phyloP scores from a whole-genome alignment of 2,329 filamentous ascomycete genomes.

The Arthrobotrys sinensis region DNA sequence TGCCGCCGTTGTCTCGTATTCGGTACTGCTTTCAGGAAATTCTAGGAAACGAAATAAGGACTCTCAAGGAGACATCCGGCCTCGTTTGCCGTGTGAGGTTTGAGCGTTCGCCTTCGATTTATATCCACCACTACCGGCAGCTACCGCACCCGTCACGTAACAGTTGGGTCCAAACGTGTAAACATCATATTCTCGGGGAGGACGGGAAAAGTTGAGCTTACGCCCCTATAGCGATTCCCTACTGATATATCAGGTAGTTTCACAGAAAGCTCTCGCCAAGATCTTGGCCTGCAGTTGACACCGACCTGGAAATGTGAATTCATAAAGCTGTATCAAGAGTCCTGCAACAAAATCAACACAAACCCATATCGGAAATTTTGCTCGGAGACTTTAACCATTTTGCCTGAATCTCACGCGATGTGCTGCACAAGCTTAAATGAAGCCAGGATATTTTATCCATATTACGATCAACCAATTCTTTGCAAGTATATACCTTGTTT shows the following conservation, averaged over 20 bases:
- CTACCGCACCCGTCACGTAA: no score
- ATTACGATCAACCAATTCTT: conserved; percentile 18
- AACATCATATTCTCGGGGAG: conserved; percentile 4
- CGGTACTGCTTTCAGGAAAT: not conserved
- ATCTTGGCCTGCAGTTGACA: not conserved
- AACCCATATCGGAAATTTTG: conserved; percentile 27
- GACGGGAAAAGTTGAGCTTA: conserved; percentile 1
- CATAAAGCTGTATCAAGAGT: not conserved
- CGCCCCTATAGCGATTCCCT: not conserved
- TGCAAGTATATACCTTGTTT: conserved; percentile 47
- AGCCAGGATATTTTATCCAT: conserved; percentile 32
- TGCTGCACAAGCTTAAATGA: conserved; percentile 15
- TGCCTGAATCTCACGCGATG: conserved; percentile 47
- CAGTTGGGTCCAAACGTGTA: not conserved
- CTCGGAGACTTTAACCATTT: conserved; percentile 56
- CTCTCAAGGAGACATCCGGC: not conserved
- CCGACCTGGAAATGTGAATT: not conserved
- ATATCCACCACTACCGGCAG: no score
- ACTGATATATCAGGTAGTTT: conserved; percentile 5
- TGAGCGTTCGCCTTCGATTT: not conserved
- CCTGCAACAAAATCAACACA: conserved; percentile 29
- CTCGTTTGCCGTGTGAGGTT: not conserved
- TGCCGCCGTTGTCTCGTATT: not conserved
- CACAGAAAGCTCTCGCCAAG: not conserved
- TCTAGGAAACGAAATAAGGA: not conserved